Conservation (phyloP, 164 flowering plant genomes). For the Dillenia suffruticosa region DNA sequence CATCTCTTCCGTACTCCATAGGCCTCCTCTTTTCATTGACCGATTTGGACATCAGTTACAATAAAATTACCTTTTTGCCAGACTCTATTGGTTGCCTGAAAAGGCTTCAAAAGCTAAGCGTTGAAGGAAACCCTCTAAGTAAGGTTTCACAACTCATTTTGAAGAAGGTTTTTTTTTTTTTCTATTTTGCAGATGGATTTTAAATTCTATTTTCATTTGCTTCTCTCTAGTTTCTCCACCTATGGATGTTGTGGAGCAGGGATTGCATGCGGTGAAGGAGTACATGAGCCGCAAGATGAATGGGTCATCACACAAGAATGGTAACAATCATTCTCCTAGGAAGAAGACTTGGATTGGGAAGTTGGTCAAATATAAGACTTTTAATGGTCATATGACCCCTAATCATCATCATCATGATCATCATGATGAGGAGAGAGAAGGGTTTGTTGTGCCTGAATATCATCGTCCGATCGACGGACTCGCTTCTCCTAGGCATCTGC, state of each 20-base stretch:
- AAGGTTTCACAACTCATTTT: too few relatives aligned
- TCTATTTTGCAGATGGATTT: too few relatives aligned
- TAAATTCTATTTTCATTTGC: too few relatives aligned
- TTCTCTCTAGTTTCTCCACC: constrained; percentile 59
- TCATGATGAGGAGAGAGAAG: constrained; percentile 27
- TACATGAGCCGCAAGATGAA: constrained; percentile 64
- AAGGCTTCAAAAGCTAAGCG: constrained; percentile 57
- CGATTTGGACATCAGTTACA: constrained; percentile 86
- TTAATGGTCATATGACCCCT: constrained; percentile 25
- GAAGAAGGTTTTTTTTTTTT: too few relatives aligned
- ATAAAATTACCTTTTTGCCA: constrained; percentile 56
- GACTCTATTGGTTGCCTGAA: constrained; percentile 67
- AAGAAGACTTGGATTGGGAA: constrained; percentile 60
- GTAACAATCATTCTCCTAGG: constrained; percentile 15
- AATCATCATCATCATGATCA: background rate
- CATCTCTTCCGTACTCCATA: constrained; percentile 62
- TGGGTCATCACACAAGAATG: constrained; percentile 5
- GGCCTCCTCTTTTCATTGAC: constrained; percentile 76
- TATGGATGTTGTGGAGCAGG: constrained; percentile 52
- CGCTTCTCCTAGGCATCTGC: constrained; percentile 53
- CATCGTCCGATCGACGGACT: constrained; percentile 51
- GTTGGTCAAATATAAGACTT: constrained; percentile 51
- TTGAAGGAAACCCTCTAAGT: constrained; percentile 67
- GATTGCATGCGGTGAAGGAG: constrained; percentile 50
- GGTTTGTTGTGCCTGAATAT: constrained; percentile 31